phyloP scores from a whole-genome alignment of 306 rosid species.

The Adenanthera pavonina region DNA sequence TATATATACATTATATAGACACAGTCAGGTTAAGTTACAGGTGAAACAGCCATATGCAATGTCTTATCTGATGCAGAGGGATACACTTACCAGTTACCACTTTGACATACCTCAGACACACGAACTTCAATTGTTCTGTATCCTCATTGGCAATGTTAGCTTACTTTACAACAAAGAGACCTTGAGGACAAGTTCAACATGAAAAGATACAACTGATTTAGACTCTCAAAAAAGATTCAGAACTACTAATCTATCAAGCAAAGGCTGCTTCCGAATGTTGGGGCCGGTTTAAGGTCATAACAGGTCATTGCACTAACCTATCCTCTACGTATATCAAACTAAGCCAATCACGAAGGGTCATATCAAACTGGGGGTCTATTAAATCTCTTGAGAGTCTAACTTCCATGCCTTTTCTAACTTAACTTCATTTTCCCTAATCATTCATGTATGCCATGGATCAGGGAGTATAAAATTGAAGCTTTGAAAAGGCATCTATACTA shows the following conservation, averaged over 20 bases:
- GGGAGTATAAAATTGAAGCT: neutral
- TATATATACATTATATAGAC: neutral
- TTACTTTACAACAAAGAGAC: conserved; percentile 43
- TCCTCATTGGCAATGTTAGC: conserved; percentile 49
- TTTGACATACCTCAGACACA: conserved; percentile 35
- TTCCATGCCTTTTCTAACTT: neutral
- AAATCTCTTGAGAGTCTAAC: too few species aligned
- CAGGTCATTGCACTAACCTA: neutral
- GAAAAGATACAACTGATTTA: conserved; percentile 40
- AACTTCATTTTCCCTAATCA: conserved; percentile 11
- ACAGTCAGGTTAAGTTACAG: too few species aligned
- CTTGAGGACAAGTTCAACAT: conserved; percentile 48
- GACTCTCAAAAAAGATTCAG: conserved; percentile 33
- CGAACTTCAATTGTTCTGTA: conserved; percentile 36
- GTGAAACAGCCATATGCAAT: neutral
- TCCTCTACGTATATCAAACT: neutral
- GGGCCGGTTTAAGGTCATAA: neutral
- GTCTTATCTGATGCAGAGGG: neutral
- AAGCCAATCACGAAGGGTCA: too few species aligned
- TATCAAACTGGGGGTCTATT: too few species aligned
- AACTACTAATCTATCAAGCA: conserved; percentile 6
- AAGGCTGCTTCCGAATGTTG: neutral
- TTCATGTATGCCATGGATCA: conserved; percentile 22
- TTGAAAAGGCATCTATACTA: conserved; percentile 43
- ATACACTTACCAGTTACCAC: conserved; percentile 36